A percentile compares a stretch with the other conserved stretches of the same genome.
phyloP scores from a whole-genome alignment of 1,284 basidiomycete species.

The Garcileccinum viscosum region DNA sequence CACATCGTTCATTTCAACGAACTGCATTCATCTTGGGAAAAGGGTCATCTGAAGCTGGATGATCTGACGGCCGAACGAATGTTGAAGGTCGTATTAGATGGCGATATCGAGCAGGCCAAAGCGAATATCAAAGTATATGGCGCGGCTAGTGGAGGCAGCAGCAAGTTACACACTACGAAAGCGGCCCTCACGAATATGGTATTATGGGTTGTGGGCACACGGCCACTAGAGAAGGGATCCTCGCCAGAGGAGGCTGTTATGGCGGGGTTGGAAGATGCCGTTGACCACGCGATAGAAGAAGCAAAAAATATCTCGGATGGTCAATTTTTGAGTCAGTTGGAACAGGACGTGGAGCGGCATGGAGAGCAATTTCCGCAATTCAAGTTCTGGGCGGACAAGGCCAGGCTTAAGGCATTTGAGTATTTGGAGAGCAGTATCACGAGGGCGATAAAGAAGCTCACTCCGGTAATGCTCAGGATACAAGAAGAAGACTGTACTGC shows the following conservation, averaged over 20 bases:
- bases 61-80: constrained; percentile 8
- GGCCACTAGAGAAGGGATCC: constrained; percentile 2
- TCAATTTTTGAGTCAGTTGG: constrained; percentile 17
- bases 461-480: constrained; percentile 8
- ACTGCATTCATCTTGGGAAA: constrained; percentile 11
- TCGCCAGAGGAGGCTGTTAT: constrained; percentile 10
- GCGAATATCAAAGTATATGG: neutral
- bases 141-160: too few relatives aligned
- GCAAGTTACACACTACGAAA: neutral
- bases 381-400: neutral
- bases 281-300: neutral
- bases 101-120: constrained; percentile 14
- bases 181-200: rapidly evolving
- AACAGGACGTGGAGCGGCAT: neutral
- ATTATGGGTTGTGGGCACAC: neutral
- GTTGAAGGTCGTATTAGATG: constrained; percentile 16
- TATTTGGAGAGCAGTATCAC: constrained; percentile 10
- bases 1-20: constrained; percentile 27
- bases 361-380: neutral
- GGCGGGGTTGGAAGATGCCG: too few relatives aligned
- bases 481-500: constrained; percentile 3
- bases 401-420: constrained; percentile 1
- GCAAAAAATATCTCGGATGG: constrained; percentile 6
- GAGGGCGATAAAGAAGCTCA: constrained; percentile 10
- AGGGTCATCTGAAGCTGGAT: constrained; percentile 7